Percentiles rank a stretch among this genome's conserved stretches.
phyloP scores from a whole-genome alignment of 257 asterid species.

The Phtheirospermum japonicum region DNA sequence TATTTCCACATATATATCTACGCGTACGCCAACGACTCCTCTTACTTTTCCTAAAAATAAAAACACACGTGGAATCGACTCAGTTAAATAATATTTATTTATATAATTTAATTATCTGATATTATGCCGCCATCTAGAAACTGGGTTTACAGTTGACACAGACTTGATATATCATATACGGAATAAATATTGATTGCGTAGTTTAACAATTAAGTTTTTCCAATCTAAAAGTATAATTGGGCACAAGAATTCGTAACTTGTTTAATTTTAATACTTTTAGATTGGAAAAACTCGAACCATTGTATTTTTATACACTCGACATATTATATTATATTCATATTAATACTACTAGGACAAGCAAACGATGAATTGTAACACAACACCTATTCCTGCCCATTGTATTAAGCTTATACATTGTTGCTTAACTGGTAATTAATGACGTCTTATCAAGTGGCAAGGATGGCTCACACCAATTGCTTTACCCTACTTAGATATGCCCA shows the following conservation, averaged over 20 bases:
- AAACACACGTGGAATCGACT: constrained; percentile 15
- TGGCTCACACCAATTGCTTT: too few species aligned
- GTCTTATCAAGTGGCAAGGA: too few species aligned
- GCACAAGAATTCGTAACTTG: not conserved
- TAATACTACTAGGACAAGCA: too few species aligned
- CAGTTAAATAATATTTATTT: not conserved
- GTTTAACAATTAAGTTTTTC: not conserved
- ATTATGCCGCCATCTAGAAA: not conserved
- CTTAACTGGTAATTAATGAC: too few species aligned
- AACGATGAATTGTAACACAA: too few species aligned
- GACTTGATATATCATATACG: not conserved
- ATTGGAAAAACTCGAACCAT: too few species aligned
- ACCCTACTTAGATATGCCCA: too few species aligned
- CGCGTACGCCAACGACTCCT: not conserved
- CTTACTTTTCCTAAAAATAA: not conserved
- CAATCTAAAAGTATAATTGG: not conserved
- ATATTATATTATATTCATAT: not conserved
- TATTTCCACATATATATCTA: not conserved
- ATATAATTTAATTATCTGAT: not conserved
- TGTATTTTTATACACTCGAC: too few species aligned
- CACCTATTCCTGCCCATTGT: too few species aligned
- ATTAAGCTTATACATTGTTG: too few species aligned
- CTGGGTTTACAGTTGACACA: too few species aligned
- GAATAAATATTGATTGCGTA: not conserved
- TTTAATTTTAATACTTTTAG: not conserved